Conservation (phyloP, 148 eudicot genomes). For the Diospyros lotus region DNA sequence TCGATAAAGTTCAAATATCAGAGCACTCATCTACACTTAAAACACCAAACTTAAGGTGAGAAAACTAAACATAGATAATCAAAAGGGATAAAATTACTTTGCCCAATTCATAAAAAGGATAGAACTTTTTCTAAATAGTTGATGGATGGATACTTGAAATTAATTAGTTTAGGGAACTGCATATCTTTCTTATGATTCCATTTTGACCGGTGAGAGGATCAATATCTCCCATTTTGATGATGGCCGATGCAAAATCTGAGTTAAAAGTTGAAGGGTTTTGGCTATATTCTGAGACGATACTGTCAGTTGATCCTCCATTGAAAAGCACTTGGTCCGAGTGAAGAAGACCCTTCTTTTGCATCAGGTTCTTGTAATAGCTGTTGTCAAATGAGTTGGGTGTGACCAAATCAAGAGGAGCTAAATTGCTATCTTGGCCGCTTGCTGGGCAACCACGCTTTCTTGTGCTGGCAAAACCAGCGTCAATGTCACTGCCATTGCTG, state of each 20-base stretch:
- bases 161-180: constrained; percentile 23
- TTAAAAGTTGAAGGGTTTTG: constrained; percentile 15
- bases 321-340: constrained; percentile 29
- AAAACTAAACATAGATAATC: no score
- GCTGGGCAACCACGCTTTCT: constrained; percentile 20
- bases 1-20: no score
- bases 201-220: constrained; percentile 19
- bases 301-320: constrained; percentile 25
- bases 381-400: constrained; percentile 34
- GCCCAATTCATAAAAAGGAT: no score
- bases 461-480: constrained; percentile 28
- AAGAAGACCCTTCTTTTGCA: constrained; percentile 30
- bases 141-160: no score
- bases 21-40: no score
- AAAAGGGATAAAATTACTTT: no score
- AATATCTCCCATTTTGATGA: constrained; percentile 29
- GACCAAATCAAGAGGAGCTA: constrained; percentile 33
- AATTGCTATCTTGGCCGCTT: constrained; percentile 9
- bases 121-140: no score
- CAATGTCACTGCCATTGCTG: constrained; percentile 29
- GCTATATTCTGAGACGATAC: constrained; percentile 24
- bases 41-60: no score
- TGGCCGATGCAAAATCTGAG: constrained; percentile 25
- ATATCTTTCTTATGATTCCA: constrained; percentile 25
- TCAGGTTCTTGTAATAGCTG: constrained; percentile 33